phyloP scores from a whole-genome alignment of 345 rosid genomes.

The Viola odorata region DNA sequence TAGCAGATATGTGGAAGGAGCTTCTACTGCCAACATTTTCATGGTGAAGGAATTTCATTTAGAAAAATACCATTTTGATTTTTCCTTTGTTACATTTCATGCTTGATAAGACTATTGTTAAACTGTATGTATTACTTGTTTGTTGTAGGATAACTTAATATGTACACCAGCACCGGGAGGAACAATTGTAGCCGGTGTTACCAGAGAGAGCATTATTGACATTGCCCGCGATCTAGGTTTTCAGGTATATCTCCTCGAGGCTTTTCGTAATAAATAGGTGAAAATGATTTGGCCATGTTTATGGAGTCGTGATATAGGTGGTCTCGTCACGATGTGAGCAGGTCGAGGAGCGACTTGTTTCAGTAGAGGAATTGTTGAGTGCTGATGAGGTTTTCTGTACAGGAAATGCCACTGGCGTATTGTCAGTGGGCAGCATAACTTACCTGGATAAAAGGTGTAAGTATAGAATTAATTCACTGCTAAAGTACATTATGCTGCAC shows the following conservation, averaged over 20 bases:
- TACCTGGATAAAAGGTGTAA: constrained; percentile 23
- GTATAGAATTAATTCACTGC: too few species aligned
- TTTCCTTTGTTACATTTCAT: not conserved
- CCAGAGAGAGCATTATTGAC: constrained; percentile 27
- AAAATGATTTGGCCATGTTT: too few species aligned
- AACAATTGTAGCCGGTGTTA: constrained; percentile 28
- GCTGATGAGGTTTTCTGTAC: constrained; percentile 34
- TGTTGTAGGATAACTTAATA: constrained; percentile 20
- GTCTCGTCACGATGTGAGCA: constrained; percentile 2
- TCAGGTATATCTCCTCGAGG: constrained; percentile 7
- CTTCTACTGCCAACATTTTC: constrained; percentile 30
- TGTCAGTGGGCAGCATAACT: constrained; percentile 27
- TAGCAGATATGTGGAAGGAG: constrained; percentile 26
- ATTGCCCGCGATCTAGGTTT: constrained; percentile 23
- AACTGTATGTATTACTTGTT: not conserved
- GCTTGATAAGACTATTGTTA: too few species aligned
- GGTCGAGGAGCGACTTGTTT: constrained; percentile 28
- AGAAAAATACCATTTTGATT: too few species aligned
- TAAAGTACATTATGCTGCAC: too few species aligned
- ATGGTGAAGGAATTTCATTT: constrained; percentile 24
- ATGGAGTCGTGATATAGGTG: too few species aligned
- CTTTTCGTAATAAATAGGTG: not conserved
- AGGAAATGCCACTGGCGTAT: constrained; percentile 20
- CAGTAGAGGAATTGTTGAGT: constrained; percentile 27
- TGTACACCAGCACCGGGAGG: constrained; percentile 28